These are phyloP conservation scores for Colletotrichum musae DNA, from an alignment of 2,329 filamentous ascomycete genomes.

Conservation along the genomic window DNA sequence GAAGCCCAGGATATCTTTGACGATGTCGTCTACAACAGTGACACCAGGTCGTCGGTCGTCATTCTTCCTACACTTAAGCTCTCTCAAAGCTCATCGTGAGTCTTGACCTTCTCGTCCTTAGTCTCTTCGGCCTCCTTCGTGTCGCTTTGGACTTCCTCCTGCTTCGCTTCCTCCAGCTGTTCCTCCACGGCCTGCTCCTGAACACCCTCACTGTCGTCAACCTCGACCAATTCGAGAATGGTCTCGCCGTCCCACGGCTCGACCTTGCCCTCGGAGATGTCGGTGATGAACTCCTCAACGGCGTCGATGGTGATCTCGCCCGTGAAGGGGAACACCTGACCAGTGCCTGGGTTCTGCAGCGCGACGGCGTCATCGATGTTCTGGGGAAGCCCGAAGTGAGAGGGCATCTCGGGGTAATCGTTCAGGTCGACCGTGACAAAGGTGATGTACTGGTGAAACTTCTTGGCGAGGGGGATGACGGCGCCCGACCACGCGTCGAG, in stretches of 20 bases:
- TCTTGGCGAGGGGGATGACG: conserved; percentile 54
- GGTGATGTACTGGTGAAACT: conserved; percentile 62
- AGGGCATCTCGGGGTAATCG: conserved; percentile 61
- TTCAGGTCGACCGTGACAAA: conserved; percentile 63
- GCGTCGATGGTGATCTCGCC: conserved; percentile 49
- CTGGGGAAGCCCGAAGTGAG: conserved; percentile 54
- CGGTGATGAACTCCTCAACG: conserved; percentile 60
- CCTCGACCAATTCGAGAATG: conserved; percentile 26
- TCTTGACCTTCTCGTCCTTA: conserved; percentile 9
- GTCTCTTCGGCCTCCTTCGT: background rate
- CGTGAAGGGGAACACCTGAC: conserved; percentile 58
- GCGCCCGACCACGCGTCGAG: conserved; percentile 55
- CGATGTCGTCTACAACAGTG: too few species aligned
- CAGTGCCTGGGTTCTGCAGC: conserved; percentile 61
- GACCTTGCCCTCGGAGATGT: conserved; percentile 60
- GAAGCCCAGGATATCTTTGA: too few species aligned
- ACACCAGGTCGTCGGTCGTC: too few species aligned
- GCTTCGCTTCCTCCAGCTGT: conserved; percentile 10
- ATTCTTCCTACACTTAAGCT: background rate
- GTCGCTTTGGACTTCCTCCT: background rate
- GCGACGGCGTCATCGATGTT: conserved; percentile 52
- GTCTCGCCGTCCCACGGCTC: conserved; percentile 54
- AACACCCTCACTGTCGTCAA: conserved; percentile 3
- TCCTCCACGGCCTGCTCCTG: background rate
- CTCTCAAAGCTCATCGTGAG: conserved; percentile 31